Evolutionary conservation across 305 asterid genomes (phyloP), one percentile per base, ranked within the genome.

Genomic region (Fraxinus sp.): DNA sequence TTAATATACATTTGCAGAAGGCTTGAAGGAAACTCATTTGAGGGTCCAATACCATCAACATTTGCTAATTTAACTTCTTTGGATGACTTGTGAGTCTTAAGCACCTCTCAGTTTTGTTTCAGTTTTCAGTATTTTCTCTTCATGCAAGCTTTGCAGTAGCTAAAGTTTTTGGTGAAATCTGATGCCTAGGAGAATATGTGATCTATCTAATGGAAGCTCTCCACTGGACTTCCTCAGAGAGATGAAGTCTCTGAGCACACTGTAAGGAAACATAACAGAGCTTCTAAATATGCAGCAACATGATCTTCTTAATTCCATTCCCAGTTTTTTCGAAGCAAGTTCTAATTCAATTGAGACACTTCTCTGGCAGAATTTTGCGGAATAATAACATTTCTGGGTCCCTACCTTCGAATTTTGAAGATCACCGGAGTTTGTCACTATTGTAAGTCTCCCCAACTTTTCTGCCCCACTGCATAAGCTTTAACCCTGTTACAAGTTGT

Each of bases 11-110:
- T 79, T 72, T 77, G 64, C 87, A 94, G 98, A 91, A 90, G 93
- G 91, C 79, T 95, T 10, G 93, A 94, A 83, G 97, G 99, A 74
- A 95, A 93, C 86, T 87, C 97, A 62, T 90, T 95, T 80, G 86
- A 89, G 70, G 99, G 99, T 74, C 85, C 95, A 74, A 94, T 95
- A 79, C 99, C 98, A 30, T 37, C 90, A 74, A 82, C 97, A 7
- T 88, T 92, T 84, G 86, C 95, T 86, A 88, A 89, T 80, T 89
- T 95, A 86, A 87, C 94, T 78, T 36, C 89, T 64, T 86, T 95
- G 92, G 81, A 9, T 0, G 93, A 91, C 82, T 80, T 94, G 95
- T 93, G 79, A 87, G 97, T 86, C 16, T 44, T 73, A 16, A 18
- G 18, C 16, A 74, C 4, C 37, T 35, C 30, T 36, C 78, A 32